Evolutionary conservation across 2,329 filamentous ascomycete species (phyloP), one percentile per base, ranked within the genome.

Genomic region (Claviceps pazoutovae): DNA sequence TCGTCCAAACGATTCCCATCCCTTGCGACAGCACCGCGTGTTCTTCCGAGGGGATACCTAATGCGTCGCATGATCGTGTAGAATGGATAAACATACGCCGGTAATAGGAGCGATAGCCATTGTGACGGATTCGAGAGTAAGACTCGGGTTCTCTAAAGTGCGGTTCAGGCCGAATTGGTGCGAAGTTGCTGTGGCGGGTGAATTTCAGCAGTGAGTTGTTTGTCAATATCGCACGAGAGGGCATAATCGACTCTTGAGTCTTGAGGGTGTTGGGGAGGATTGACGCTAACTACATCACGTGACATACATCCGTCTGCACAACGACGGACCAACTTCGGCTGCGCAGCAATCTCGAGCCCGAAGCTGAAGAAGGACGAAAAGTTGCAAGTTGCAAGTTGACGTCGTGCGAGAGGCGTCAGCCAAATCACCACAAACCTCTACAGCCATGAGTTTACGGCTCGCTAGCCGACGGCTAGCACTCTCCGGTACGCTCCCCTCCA

Each of bases 371-470:
- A 11, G 46, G 14, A 39, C 30, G 41, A 43, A 49, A 50, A 39
- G 49, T 39, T 50, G 49, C 42, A 44, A 43, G 19, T 19, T 41
- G 3, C 34, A 11, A 36, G 23, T 36, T 9, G 16, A 49, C 17
- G 7, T 8, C 14, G 46, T 7, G 17, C 17, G 49, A n/a, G 48
- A 17, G 39, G 23, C 38, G 48, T 44, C 38, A n/a, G 26, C n/a
- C 41, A 34, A 44, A 23, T 5, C 17, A 38, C 36, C 19, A n/a
- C 46, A 19, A 48, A 34, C 5, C 44, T 13, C 26, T 21, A 41
- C 56, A 47, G 62, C 58, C 63, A 88, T 88, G 84, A 86, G 74
- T 69, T 67, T 84, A 60, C 76, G 77, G 66, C 69, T 81, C 62
- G 80, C 82, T 59, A 73, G 80, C 60, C 71, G 79, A 71, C 78